Percentiles rank a stretch among this genome's conserved stretches.
These are phyloP conservation scores for Blyttiomyces sp. DNA, from an alignment of 371 early-diverging fungal species.

Conservation along the genomic window DNA sequence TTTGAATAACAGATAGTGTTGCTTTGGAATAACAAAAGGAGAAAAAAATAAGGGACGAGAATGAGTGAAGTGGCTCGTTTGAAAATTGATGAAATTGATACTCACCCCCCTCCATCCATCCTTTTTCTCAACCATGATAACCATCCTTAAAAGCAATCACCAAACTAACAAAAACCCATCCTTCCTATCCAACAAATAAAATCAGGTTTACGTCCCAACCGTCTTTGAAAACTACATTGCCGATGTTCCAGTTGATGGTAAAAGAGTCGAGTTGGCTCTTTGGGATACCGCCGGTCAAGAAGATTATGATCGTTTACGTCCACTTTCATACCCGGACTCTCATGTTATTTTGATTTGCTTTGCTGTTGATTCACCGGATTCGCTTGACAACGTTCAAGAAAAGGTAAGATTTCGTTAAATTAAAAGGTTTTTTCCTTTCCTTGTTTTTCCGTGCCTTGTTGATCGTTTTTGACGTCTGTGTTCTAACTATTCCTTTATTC, in stretches of 20 bases:
- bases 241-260: slow-evolving; percentile 89
- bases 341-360: slow-evolving; percentile 88
- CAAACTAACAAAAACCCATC: not conserved
- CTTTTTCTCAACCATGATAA: not conserved
- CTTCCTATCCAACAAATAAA: not conserved
- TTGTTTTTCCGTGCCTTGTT: not conserved
- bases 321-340: slow-evolving; percentile 94
- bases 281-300: slow-evolving; percentile 99
- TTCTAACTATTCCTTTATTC: not conserved
- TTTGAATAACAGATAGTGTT: too few species aligned
- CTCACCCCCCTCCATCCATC: not conserved
- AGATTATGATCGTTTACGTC: slow-evolving; percentile 92
- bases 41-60: too few species aligned
- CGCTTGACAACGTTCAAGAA: slow-evolving; percentile 74
- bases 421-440: slow-evolving; percentile 3
- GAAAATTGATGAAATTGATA: too few species aligned
- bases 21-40: too few species aligned
- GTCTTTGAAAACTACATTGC: slow-evolving; percentile 80
- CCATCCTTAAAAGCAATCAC: not conserved
- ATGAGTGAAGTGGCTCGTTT: too few species aligned
- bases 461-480: not conserved
- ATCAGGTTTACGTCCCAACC: slow-evolving; percentile 1
- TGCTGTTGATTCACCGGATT: slow-evolving; percentile 38
- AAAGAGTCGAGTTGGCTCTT: slow-evolving; percentile 88
- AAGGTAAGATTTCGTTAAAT: slow-evolving; percentile 27